Base-by-base conservation (phyloP, 2,329 filamentous ascomycete genomes). In the Plenodomus lindquistii region DNA sequence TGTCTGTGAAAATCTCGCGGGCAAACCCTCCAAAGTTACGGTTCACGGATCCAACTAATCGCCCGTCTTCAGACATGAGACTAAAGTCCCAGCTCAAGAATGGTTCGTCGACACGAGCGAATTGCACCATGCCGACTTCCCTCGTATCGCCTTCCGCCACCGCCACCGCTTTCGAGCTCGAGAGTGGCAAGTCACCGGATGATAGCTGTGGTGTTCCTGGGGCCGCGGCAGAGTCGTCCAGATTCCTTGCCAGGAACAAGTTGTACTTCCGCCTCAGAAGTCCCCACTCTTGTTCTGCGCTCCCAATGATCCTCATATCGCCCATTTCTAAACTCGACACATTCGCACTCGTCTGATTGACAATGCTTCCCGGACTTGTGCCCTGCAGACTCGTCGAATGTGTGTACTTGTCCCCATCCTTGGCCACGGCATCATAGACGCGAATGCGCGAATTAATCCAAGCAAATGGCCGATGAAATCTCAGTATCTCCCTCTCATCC, bases 61-160 rank as follows among this genome's bases (percentile, higher is more conserved):
- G 72, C 36, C 72, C 65, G 19, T 81, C 74, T 43, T 79, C 76
- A 2, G 78, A 77, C 27, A 75, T 76, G 3, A 87, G 73, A 9
- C 79, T 79, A 65, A 87, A 87, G 65, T 86, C 82, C 83, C 83
- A 86, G 8, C 82, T 85, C 1, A 86, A 67, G 60, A 85, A 82
- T 0, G 81, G 82, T 59, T 86, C 84, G 59, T 86, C 76, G 10
- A 86, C 79, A 37, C 81, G 79, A 3, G 84, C 84, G 61, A 86
- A 86, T 57, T 86, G 84, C 15, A 73, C 65, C 70, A 82, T 83
- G 43, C 77, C 75, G 16, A 78, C 75, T 49, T 67, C 65, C 55
- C 50, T 57, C 40, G 44, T 59, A 56, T 70, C 63, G 16, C 63
- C 60, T 40, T 72, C 67, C n/a, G 65, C 61, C 18, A 78, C 54